Conservation (phyloP, 805 yeast genomes). For the Ascoidea tarda region DNA sequence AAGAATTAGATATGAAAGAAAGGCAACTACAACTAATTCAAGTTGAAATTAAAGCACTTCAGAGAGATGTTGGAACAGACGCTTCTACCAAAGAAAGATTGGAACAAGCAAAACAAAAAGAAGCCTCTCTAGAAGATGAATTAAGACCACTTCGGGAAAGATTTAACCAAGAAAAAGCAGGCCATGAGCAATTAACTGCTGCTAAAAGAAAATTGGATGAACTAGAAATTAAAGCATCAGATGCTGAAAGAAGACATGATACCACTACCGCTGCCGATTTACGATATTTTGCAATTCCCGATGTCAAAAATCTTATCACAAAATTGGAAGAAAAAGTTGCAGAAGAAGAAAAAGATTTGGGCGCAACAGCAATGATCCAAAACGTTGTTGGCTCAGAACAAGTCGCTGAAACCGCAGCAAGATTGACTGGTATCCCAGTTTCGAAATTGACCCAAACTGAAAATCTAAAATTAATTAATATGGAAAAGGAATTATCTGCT, state of each 20-base stretch:
- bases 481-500: conserved; percentile 76
- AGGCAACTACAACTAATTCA: conserved; percentile 84
- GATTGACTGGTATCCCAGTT: conserved; percentile 95
- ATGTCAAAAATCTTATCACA: conserved; percentile 60
- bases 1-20: conserved; percentile 86
- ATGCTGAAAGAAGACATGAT: conserved; percentile 96
- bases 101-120: conserved; percentile 60
- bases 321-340: conserved; percentile 66
- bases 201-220: conserved; percentile 89
- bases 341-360: conserved; percentile 54
- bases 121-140: conserved; percentile 75
- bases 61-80: conserved; percentile 84
- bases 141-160: conserved; percentile 75
- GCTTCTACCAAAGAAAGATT: conserved; percentile 77
- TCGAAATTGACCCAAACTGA: conserved; percentile 90
- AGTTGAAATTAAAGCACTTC: conserved; percentile 93
- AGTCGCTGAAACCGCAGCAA: conserved; percentile 93
- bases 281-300: conserved; percentile 95
- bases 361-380: conserved; percentile 53
- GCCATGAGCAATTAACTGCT: conserved; percentile 80
- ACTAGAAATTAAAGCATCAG: conserved; percentile 80
- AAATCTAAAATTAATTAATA: conserved; percentile 81
- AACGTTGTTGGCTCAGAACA: conserved; percentile 88
- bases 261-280: conserved; percentile 91
- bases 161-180: conserved; percentile 74